Base-by-base conservation (phyloP, 1,284 basidiomycete species). In the Marasmius oreades region DNA sequence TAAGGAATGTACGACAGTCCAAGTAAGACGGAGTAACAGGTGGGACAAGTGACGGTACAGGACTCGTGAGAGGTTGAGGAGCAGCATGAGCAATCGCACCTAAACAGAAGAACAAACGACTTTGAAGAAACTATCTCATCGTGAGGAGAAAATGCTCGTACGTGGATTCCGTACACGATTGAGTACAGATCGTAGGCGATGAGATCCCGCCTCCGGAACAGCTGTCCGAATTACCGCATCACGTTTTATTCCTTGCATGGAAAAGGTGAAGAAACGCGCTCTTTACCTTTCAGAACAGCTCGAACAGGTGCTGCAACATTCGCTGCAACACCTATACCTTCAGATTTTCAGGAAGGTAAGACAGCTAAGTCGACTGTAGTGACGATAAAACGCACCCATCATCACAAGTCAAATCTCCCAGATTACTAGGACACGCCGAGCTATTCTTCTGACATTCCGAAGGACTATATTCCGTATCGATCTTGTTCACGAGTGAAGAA, bases 1-100 rank as follows among this genome's bases (percentile, higher is more conserved):
- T n/a, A 18, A 1, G 55, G 44, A 11, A 34, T 28, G 47, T 60
- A 57, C 12, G 12, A 20, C 22, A 63, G 10, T 18, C 44, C n/a
- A 5, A 63, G 39, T 36, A 55, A 46, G 36, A 62, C 57, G 3
- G 33, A 23, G 45, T 58, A 63, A 39, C 61, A 63, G 24, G 56
- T 50, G 2, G 62, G 62, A 36, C 62, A 63, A 5, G 34, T 47
- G 8, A 59, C 39, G 5, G 47, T 55, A 42, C 60, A 61, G 26
- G 36, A n/a, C 31, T 26, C 52, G 31, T 53, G 52, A 24, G 28
- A 42, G 39, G 48, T 59, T 3, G 53, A 55, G 8, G n/a, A 23
- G 42, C 59, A 60, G 52, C 61, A 62, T 36, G 45, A 45, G 52
- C 61, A 62, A 45, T 60, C 54, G 52, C 61, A 62, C 22, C 58